These are phyloP conservation scores for Myotisia sp. DNA, from an alignment of 2,329 filamentous ascomycete genomes.

Conservation along the genomic window DNA sequence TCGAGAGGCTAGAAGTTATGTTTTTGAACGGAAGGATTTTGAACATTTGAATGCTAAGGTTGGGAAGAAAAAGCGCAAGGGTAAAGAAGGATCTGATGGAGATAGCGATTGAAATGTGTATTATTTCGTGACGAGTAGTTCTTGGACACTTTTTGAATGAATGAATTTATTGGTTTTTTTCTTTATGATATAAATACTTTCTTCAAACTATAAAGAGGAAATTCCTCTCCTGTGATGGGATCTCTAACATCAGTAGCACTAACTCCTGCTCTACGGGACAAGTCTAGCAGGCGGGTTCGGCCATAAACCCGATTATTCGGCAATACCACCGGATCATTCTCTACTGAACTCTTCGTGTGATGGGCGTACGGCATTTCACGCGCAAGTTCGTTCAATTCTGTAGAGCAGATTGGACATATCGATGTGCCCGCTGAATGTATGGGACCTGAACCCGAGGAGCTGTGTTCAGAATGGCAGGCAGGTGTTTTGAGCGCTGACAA, in stretches of 20 bases:
- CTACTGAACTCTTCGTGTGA: constrained; percentile 86
- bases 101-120: constrained; percentile 15
- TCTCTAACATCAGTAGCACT: constrained; percentile 56
- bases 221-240: constrained; percentile 59
- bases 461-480: constrained; percentile 61
- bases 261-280: constrained; percentile 61
- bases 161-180: too few relatives aligned
- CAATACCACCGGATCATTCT: constrained; percentile 70
- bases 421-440: constrained; percentile 47
- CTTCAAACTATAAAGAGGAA: constrained; percentile 47
- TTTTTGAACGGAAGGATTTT: constrained; percentile 30
- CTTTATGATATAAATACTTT: constrained; percentile 87
- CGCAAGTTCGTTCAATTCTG: constrained; percentile 84
- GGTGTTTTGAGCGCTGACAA: constrained; percentile 93
- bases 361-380: constrained; percentile 83
- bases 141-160: too few relatives aligned
- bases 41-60: constrained; percentile 17
- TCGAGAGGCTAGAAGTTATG: constrained; percentile 33
- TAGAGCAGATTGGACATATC: constrained; percentile 90
- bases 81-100: constrained; percentile 25
- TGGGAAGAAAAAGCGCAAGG: constrained; percentile 13
- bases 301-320: constrained; percentile 83
- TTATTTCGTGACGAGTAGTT: not conserved
- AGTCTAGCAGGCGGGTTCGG: constrained; percentile 54
- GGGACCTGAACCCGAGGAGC: constrained; percentile 40